Evolutionary conservation across 2,329 filamentous ascomycete genomes (phyloP), one percentile per base, ranked within the genome.

Genomic region (Xylariales sp.): DNA sequence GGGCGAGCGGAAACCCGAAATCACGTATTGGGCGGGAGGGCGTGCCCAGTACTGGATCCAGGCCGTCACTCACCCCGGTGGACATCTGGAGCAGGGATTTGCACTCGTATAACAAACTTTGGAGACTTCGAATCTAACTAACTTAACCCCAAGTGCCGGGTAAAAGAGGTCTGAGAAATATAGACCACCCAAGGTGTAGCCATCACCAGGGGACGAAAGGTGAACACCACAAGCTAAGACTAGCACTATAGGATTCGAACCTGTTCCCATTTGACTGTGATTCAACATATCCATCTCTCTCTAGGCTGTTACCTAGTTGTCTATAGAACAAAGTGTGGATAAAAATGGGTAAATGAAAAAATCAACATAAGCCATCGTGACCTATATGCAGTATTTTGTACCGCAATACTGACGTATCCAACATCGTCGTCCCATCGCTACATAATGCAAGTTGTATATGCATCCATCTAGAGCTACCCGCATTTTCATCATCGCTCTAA

Each of bases 1-100:
- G 60, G 65, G 23, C 55, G 23, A 67, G 56, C n/a, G 65, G 65
- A 46, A 55, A 16, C 14, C 39, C 14, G 59, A 63, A 67, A 49
- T 58, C 2, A 49, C 41, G 23, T 54, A 58, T 9, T 34, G 14
- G 32, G 18, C 45, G n/a, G 16, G 18, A 36, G n/a, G 16, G 39
- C 16, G 30, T 55, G 34, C 18, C 34, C n/a, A 41, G 43, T 8
- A 23, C 28, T 16, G 32, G 8, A n/a, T 12, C 60, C 43, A 30
- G 49, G n/a, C 32, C 46, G 39, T 43, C 36, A 23, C 32, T 39
- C 12, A n/a, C 8, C 16, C 53, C 5, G 30, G 10, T 36, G 32
- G 18, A 46, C 18, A 48, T 32, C 8, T 52, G 3, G 36, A 5
- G 36, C 18, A 30, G 7, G 5, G n/a, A 6, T 16, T 32, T 43